These are phyloP conservation scores for Pleurotus tuoliensis DNA, from an alignment of 768 basidiomycete species.

Conservation along the genomic window DNA sequence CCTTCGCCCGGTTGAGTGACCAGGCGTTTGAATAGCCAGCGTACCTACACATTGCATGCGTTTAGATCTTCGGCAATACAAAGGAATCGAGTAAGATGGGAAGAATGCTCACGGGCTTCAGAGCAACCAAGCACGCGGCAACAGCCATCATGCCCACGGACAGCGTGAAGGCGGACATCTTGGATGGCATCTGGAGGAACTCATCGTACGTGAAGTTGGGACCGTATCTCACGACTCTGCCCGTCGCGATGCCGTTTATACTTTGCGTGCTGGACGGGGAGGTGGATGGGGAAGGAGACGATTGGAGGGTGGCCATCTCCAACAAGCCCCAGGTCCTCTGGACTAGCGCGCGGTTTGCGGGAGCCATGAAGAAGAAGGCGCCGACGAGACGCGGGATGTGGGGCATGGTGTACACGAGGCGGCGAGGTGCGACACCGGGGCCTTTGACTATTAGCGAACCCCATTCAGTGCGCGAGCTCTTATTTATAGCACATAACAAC, in stretches of 20 bases:
- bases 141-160: slow-evolving; percentile 30
- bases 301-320: slow-evolving; percentile 24
- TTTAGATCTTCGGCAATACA: neutral
- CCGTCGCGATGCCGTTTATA: slow-evolving; percentile 10
- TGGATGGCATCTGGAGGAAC: slow-evolving; percentile 42
- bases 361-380: slow-evolving; percentile 37
- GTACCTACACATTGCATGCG: slow-evolving; percentile 33
- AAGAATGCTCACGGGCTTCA: slow-evolving; percentile 35
- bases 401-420: slow-evolving; percentile 33
- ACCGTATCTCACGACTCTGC: slow-evolving; percentile 48
- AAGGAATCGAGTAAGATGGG: neutral
- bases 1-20: slow-evolving; percentile 56
- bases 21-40: slow-evolving; percentile 50
- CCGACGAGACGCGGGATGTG: slow-evolving; percentile 30
- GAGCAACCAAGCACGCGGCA: slow-evolving; percentile 12
- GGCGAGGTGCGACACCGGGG: slow-evolving; percentile 15
- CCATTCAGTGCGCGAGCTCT: too few species aligned
- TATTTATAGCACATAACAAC: slow-evolving; percentile 1
- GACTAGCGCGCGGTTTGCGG: slow-evolving; percentile 37
- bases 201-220: slow-evolving; percentile 75
- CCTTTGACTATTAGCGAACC: neutral
- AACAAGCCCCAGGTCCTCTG: slow-evolving; percentile 45
- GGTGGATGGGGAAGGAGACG: neutral
- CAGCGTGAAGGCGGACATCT: slow-evolving; percentile 34
- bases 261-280: neutral